Evolutionary conservation across 208 protist genomes (phyloP).

Genomic region (Acanthamoeba lenticulata): DNA sequence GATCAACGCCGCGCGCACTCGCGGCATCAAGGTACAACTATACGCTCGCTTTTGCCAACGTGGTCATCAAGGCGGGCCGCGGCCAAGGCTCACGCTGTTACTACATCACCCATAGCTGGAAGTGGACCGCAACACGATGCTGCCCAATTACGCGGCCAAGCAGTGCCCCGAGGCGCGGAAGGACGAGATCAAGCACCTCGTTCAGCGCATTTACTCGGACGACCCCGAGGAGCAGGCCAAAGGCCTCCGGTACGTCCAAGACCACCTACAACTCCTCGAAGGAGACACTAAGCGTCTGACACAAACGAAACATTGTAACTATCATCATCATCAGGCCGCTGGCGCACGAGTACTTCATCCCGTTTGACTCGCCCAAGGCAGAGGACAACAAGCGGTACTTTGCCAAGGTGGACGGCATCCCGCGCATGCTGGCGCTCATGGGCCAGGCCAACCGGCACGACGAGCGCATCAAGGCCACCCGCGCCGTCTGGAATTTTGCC

Average conservation of each 20-base stretch:
- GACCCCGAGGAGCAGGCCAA: neutral
- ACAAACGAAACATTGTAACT: neutral
- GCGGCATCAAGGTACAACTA: conserved; percentile 33
- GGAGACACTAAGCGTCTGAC: neutral
- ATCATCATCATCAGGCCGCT: neutral
- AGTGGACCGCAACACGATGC: conserved; percentile 44
- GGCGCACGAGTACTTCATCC: conserved; percentile 7
- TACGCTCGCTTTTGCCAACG: neutral
- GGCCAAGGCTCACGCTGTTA: too few species aligned
- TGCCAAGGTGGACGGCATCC: conserved; percentile 55
- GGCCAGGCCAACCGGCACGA: conserved; percentile 23
- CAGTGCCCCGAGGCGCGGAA: neutral
- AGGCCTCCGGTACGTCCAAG: neutral
- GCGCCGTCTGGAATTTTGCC: conserved; percentile 51
- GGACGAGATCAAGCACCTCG: neutral
- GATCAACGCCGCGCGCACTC: conserved; percentile 54
- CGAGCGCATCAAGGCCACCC: conserved; percentile 33
- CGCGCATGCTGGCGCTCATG: conserved; percentile 28
- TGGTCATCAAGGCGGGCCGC: too few species aligned
- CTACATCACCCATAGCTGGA: too few species aligned
- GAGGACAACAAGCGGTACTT: conserved; percentile 66
- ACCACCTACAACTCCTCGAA: neutral
- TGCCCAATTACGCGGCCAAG: conserved; percentile 47
- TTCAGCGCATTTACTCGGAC: neutral
- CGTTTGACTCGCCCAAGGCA: neutral